phyloP scores from a whole-genome alignment of 2,329 filamentous ascomycete species.

The Ceratocystis albifundus region DNA sequence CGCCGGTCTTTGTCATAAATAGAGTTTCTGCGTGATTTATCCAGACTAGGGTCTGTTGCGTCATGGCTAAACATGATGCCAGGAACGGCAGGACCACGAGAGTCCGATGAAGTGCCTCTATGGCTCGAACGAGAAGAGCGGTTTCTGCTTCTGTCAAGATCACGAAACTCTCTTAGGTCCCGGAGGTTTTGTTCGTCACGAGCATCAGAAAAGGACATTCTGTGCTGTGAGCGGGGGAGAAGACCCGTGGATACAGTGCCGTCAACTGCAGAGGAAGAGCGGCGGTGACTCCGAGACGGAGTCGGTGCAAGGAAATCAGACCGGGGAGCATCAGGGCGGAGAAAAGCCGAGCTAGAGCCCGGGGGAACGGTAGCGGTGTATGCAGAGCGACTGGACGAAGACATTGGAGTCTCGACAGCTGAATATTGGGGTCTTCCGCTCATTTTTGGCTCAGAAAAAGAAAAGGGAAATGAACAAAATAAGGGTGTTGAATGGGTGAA shows the following conservation, averaged over 20 bases:
- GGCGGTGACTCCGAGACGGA: constrained; percentile 26
- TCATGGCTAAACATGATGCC: constrained; percentile 44
- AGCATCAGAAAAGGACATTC: constrained; percentile 22
- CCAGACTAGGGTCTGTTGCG: constrained; percentile 34
- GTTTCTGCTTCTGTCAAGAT: constrained; percentile 19
- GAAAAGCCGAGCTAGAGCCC: neutral
- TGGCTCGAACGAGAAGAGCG: constrained; percentile 31
- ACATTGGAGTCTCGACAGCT: constrained; percentile 12
- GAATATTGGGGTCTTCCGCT: constrained; percentile 21
- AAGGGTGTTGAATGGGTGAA: neutral
- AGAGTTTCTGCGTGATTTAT: constrained; percentile 26
- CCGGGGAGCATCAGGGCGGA: constrained; percentile 15
- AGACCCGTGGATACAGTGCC: constrained; percentile 20
- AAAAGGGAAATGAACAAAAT: neutral
- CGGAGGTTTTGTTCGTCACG: neutral
- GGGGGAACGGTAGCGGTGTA: constrained; percentile 15
- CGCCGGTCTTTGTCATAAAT: constrained; percentile 7
- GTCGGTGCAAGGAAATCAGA: constrained; percentile 26
- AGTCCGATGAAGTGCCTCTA: constrained; percentile 33
- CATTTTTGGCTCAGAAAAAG: constrained; percentile 9
- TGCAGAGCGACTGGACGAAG: constrained; percentile 9
- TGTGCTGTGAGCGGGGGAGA: constrained; percentile 25
- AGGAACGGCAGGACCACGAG: constrained; percentile 33
- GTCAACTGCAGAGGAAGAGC: constrained; percentile 18
- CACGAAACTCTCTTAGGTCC: constrained; percentile 5